Percentiles rank a stretch among this genome's conserved stretches.
Conservation (phyloP, 345 rosid species). For the Rhodomyrtus tomentosa region DNA sequence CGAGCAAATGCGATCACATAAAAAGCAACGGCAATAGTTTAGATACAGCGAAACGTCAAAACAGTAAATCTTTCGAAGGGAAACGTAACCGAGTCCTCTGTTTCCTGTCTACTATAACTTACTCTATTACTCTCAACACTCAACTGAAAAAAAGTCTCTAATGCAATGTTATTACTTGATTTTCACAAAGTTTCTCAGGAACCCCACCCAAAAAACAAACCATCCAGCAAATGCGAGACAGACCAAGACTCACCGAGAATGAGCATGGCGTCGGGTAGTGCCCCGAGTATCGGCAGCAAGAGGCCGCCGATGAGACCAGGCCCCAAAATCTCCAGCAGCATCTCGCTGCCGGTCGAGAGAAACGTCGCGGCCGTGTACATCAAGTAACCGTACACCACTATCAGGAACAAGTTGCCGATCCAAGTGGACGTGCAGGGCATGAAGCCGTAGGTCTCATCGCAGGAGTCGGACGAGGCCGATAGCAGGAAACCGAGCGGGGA, state of each 20-base stretch:
- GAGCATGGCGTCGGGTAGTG: conserved; percentile 44
- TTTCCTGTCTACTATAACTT: neutral
- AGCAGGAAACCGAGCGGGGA: neutral
- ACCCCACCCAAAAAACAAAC: neutral
- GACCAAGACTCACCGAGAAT: conserved; percentile 16
- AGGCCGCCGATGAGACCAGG: conserved; percentile 39
- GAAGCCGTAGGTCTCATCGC: conserved; percentile 45
- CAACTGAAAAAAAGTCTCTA: neutral
- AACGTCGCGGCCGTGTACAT: conserved; percentile 36
- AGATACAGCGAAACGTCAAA: neutral
- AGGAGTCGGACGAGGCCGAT: conserved; percentile 5
- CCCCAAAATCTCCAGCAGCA: conserved; percentile 33
- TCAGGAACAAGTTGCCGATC: conserved; percentile 30
- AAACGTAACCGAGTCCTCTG: neutral
- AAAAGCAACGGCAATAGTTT: neutral
- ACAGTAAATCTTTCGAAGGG: neutral
- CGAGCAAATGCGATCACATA: neutral
- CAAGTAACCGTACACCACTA: conserved; percentile 28
- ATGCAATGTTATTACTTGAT: neutral
- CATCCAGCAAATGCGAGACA: neutral
- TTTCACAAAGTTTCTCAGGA: neutral
- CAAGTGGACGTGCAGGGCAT: conserved; percentile 29
- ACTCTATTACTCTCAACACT: neutral
- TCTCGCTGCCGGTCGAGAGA: conserved; percentile 34
- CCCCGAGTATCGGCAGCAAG: conserved; percentile 35